Evolutionary conservation across 805 yeast genomes (phyloP).

Genomic region (Zygotorulaspora danielsina): DNA sequence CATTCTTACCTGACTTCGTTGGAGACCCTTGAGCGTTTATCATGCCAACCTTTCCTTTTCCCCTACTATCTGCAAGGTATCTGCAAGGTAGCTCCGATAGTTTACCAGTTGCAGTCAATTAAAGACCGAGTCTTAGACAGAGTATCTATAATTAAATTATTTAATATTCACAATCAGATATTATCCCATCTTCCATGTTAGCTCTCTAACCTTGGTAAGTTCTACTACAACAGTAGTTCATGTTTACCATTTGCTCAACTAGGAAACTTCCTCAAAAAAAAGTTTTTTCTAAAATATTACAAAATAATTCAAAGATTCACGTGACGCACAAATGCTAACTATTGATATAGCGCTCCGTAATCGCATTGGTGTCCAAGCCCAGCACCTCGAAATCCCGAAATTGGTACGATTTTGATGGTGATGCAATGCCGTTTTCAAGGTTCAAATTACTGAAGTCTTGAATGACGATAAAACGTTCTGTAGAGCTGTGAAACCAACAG

Average conservation of each 20-base stretch:
- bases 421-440: neutral
- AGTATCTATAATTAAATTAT: too few species aligned
- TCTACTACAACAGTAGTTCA: neutral
- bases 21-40: constrained; percentile 23
- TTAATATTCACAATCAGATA: too few species aligned
- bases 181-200: too few species aligned
- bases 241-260: neutral
- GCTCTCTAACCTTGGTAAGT: neutral
- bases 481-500: constrained; percentile 21
- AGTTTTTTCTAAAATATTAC: neutral
- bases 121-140: too few species aligned
- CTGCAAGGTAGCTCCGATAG: neutral
- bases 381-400: constrained; percentile 8
- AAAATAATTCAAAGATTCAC: neutral
- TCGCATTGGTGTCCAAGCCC: neutral
- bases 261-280: neutral
- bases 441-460: constrained; percentile 26
- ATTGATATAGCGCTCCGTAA: neutral
- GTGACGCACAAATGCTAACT: neutral
- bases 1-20: constrained; percentile 14
- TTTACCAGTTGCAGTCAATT: neutral
- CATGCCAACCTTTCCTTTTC: constrained; percentile 8
- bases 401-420: neutral
- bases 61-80: neutral
- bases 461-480: constrained; percentile 15